Evolutionary conservation across 495 filamentous ascomycete species (phyloP).

Genomic region (Penicillium atrosanguineum): DNA sequence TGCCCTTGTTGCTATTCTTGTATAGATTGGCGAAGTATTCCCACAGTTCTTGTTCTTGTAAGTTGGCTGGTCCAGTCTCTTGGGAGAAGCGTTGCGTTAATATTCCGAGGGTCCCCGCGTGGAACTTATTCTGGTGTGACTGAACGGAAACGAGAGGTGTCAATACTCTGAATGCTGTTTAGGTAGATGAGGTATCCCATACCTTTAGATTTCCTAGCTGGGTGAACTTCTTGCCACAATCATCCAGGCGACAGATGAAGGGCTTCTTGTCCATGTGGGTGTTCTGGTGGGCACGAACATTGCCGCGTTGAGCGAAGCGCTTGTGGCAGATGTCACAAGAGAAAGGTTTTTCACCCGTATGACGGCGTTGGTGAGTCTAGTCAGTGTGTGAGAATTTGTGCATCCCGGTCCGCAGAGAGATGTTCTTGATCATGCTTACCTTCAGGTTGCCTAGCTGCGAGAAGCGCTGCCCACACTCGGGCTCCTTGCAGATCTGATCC

Average conservation of each 20-base stretch:
- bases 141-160: constrained; percentile 27
- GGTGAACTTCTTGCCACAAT: constrained; percentile 82
- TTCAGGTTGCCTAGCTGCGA: constrained; percentile 88
- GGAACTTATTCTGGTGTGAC: constrained; percentile 95
- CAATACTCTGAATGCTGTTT: background rate
- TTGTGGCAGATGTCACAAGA: constrained; percentile 79
- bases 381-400: background rate
- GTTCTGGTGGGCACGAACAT: constrained; percentile 81
- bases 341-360: constrained; percentile 87
- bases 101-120: constrained; percentile 65
- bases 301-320: constrained; percentile 79
- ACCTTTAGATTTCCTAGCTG: constrained; percentile 90
- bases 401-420: background rate
- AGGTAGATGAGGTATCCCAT: background rate
- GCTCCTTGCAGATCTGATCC: constrained; percentile 66
- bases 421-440: constrained; percentile 45
- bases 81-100: constrained; percentile 72
- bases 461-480: constrained; percentile 75
- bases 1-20: constrained; percentile 93
- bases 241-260: constrained; percentile 76
- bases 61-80: constrained; percentile 59
- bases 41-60: constrained; percentile 75
- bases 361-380: constrained; percentile 80
- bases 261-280: constrained; percentile 76
- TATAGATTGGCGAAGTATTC: constrained; percentile 84